These are phyloP conservation scores for Cercospora sojina DNA, from an alignment of 2,329 filamentous ascomycete genomes.

Conservation along the genomic window DNA sequence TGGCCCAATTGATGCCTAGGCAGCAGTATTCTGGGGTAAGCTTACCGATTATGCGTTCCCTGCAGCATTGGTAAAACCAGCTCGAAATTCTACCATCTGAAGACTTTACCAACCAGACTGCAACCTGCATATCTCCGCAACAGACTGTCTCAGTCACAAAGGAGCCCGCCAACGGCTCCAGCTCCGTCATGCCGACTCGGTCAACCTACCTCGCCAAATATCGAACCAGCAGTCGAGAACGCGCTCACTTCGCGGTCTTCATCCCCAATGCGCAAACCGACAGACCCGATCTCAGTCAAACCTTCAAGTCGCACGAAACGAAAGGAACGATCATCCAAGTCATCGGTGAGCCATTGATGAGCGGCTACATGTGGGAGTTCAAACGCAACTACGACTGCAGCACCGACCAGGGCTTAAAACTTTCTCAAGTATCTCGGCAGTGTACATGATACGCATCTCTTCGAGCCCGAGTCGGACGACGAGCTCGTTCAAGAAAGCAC, in stretches of 20 bases:
- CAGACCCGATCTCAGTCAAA: neutral
- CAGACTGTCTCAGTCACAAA: neutral
- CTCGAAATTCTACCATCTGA: neutral
- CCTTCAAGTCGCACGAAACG: neutral
- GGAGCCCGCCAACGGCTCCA: neutral
- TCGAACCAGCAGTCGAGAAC: neutral
- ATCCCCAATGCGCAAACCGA: neutral
- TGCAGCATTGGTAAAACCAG: neutral
- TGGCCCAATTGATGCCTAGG: neutral
- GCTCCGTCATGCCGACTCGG: neutral
- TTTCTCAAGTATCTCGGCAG: neutral
- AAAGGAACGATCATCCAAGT: neutral
- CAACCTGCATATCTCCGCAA: neutral
- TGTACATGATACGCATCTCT: neutral
- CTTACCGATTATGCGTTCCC: neutral
- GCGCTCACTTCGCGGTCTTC: neutral
- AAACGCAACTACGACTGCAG: constrained; percentile 3
- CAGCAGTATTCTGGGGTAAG: neutral
- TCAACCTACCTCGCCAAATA: neutral
- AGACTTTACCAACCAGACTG: neutral
- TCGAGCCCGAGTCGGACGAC: neutral
- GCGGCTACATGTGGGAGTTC: neutral
- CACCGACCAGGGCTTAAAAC: neutral
- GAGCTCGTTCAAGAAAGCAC: neutral
- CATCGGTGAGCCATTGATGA: neutral